These are phyloP conservation scores for Phyllostachys edulis DNA, from an alignment of 176 grass and related monocot genomes.

Conservation along the genomic window DNA sequence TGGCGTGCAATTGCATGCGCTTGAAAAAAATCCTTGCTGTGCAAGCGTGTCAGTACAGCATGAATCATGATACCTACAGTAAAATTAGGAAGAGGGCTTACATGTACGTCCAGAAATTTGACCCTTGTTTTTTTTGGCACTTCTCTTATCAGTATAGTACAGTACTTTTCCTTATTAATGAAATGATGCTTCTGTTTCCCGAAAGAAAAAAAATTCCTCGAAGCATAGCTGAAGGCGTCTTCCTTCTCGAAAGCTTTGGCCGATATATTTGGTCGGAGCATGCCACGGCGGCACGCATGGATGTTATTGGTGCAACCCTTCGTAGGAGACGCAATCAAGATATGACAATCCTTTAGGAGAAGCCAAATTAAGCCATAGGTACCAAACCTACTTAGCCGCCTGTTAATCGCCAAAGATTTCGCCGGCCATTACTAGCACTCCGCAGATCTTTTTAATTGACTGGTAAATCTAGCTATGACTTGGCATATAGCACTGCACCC, in stretches of 20 bases:
- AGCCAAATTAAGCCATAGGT: neutral
- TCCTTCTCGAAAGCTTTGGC: neutral
- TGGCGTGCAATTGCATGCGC: neutral
- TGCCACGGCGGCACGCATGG: neutral
- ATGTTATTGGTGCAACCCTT: neutral
- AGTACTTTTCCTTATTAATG: neutral
- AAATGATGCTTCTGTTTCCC: too few relatives aligned
- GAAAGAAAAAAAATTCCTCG: neutral
- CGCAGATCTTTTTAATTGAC: neutral
- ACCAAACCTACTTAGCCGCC: slow-evolving; percentile 11
- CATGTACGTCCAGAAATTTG: neutral
- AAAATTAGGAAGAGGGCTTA: neutral
- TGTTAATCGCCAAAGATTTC: slow-evolving; percentile 11
- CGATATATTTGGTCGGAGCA: neutral
- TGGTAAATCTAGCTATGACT: neutral
- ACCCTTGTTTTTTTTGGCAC: neutral
- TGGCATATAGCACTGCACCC: neutral
- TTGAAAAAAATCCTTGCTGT: neutral
- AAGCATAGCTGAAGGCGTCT: neutral
- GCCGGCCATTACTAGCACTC: neutral
- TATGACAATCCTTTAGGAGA: neutral
- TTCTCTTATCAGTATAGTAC: neutral
- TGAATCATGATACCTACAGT: neutral
- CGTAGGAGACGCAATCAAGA: neutral
- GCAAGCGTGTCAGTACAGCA: neutral